These are phyloP conservation scores for Nemania sp. DNA, from an alignment of 2,329 filamentous ascomycete species.

Conservation along the genomic window DNA sequence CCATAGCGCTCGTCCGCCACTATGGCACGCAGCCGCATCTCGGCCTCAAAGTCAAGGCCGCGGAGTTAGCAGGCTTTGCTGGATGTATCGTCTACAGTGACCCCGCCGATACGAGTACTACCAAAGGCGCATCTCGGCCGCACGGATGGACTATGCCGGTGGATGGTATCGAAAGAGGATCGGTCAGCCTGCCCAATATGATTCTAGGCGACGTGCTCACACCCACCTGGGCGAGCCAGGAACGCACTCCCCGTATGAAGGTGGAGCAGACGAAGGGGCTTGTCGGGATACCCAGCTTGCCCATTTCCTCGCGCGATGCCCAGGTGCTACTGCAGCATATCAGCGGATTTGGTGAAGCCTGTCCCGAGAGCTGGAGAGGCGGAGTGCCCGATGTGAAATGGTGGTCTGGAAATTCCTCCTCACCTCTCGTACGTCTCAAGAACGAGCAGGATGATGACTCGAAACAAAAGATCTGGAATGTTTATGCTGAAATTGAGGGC, in stretches of 20 bases:
- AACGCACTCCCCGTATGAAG: slow-evolving; percentile 66
- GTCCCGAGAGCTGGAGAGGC: slow-evolving; percentile 73
- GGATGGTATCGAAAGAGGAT: slow-evolving; percentile 80
- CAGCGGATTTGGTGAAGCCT: slow-evolving; percentile 71
- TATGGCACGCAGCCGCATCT: slow-evolving; percentile 73
- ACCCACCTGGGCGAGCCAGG: slow-evolving; percentile 78
- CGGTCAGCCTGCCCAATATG: slow-evolving; percentile 79
- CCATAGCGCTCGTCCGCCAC: slow-evolving; percentile 83
- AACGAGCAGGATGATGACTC: slow-evolving; percentile 86
- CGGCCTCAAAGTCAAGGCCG: slow-evolving; percentile 85
- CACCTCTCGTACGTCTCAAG: slow-evolving; percentile 77
- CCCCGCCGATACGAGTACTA: slow-evolving; percentile 80
- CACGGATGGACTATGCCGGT: slow-evolving; percentile 78
- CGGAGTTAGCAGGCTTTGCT: slow-evolving; percentile 80
- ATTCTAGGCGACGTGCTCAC: slow-evolving; percentile 90
- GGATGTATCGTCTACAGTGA: slow-evolving; percentile 94
- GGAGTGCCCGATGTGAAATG: slow-evolving; percentile 79
- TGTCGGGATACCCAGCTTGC: slow-evolving; percentile 83
- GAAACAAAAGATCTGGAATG: slow-evolving; percentile 87
- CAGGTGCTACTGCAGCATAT: slow-evolving; percentile 76
- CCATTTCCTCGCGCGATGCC: slow-evolving; percentile 87
- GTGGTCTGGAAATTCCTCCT: slow-evolving; percentile 79
- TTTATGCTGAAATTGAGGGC: slow-evolving; percentile 82
- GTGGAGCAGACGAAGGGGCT: slow-evolving; percentile 73
- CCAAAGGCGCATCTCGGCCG: slow-evolving; percentile 72